Conservation (phyloP, 1,284 basidiomycete genomes). For the Apiotrichum veenhuisii region DNA sequence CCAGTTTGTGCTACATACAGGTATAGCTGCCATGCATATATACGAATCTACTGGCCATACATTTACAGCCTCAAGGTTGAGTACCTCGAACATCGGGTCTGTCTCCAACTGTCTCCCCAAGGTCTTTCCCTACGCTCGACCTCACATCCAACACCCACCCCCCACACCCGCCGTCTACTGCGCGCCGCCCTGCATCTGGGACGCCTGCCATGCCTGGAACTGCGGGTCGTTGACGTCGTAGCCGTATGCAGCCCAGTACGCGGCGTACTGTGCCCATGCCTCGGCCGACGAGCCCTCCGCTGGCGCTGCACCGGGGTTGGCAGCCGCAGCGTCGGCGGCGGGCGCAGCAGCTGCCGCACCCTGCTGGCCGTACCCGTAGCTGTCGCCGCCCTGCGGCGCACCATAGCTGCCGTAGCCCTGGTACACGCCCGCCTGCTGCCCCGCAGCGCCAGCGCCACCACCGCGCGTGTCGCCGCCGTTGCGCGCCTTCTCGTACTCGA, state of each 20-base stretch:
- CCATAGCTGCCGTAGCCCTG: slow-evolving; percentile 42
- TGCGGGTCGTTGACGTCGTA: slow-evolving; percentile 71
- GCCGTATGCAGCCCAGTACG: slow-evolving; percentile 68
- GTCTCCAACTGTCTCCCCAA: neutral
- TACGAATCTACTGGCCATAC: neutral
- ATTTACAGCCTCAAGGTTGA: neutral
- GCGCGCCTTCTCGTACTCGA: slow-evolving; percentile 76
- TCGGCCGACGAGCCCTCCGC: slow-evolving; percentile 43
- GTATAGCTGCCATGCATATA: slow-evolving; percentile 4
- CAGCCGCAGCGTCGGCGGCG: slow-evolving; percentile 29
- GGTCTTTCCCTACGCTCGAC: too few relatives aligned
- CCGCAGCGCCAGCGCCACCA: slow-evolving; percentile 56
- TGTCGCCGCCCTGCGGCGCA: slow-evolving; percentile 47
- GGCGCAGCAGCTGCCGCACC: slow-evolving; percentile 47
- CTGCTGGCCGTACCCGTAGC: neutral
- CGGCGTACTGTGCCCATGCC: slow-evolving; percentile 49
- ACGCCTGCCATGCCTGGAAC: slow-evolving; percentile 49
- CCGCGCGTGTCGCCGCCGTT: slow-evolving; percentile 54
- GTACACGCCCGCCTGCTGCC: slow-evolving; percentile 70
- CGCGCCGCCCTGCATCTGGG: slow-evolving; percentile 32
- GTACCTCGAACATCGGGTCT: neutral
- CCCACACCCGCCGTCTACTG: slow-evolving; percentile 10
- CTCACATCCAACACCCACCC: too few relatives aligned
- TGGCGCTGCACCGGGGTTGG: slow-evolving; percentile 17
- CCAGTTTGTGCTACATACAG: too few relatives aligned